Evolutionary conservation across 495 filamentous ascomycete genomes (phyloP).

Genomic region (Darksidea phi): DNA sequence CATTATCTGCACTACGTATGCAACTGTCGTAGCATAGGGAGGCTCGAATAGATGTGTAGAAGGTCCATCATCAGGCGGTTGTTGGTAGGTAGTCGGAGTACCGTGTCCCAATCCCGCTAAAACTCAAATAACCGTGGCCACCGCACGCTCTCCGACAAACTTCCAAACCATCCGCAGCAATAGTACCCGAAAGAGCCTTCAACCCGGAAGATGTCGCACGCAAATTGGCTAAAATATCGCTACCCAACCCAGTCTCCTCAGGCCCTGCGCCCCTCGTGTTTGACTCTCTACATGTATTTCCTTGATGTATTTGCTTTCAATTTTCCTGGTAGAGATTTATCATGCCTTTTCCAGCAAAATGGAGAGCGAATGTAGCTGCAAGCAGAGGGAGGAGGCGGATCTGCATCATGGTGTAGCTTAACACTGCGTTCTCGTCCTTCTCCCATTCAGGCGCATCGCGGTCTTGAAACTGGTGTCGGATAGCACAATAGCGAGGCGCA

Average conservation of each 20-base stretch:
- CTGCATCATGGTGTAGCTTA: slow-evolving; percentile 78
- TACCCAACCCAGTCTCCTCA: slow-evolving; percentile 62
- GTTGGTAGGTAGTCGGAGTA: slow-evolving; percentile 71
- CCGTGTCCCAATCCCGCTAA: slow-evolving; percentile 65
- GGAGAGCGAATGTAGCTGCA: slow-evolving; percentile 71
- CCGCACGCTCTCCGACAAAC: slow-evolving; percentile 69
- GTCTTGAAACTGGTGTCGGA: slow-evolving; percentile 70
- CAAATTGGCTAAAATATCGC: slow-evolving; percentile 67
- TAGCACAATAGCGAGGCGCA: slow-evolving; percentile 65
- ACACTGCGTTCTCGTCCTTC: slow-evolving; percentile 64
- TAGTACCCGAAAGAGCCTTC: slow-evolving; percentile 66
- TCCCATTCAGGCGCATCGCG: slow-evolving; percentile 55
- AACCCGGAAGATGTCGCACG: slow-evolving; percentile 73
- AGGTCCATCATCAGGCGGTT: slow-evolving; percentile 69
- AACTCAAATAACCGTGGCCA: slow-evolving; percentile 70
- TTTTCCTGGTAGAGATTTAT: slow-evolving; percentile 65
- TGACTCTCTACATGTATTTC: slow-evolving; percentile 43
- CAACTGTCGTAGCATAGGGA: too few relatives aligned
- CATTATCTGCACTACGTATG: too few relatives aligned
- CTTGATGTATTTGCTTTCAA: slow-evolving; percentile 59
- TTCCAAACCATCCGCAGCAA: slow-evolving; percentile 68
- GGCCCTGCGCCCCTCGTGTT: slow-evolving; percentile 60
- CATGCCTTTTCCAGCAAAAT: slow-evolving; percentile 71
- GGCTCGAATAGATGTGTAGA: slow-evolving; percentile 76
- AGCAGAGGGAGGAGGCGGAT: slow-evolving; percentile 66